phyloP scores from a whole-genome alignment of 116 monocot genomes.

The Phalaenopsis hybrid region DNA sequence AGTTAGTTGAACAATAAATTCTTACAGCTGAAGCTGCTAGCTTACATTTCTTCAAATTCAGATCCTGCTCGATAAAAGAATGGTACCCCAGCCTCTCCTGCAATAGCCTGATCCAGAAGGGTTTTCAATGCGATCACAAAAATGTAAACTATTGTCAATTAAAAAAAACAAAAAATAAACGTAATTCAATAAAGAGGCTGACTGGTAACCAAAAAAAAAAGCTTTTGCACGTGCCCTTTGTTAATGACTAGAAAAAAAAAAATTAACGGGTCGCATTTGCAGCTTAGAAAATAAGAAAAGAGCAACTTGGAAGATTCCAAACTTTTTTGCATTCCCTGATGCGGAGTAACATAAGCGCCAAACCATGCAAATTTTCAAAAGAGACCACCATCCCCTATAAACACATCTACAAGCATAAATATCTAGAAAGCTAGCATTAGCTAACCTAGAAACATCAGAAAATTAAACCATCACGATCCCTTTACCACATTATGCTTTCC shows the following conservation, averaged over 20 bases:
- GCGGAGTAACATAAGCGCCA: neutral
- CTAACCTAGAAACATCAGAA: neutral
- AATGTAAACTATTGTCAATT: neutral
- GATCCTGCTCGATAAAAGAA: slow-evolving; percentile 99
- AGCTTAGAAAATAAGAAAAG: neutral
- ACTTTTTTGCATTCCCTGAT: neutral
- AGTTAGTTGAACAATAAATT: too few relatives aligned
- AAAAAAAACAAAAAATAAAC: neutral
- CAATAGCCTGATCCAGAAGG: slow-evolving; percentile 72
- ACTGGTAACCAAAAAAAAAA: neutral
- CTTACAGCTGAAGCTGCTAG: neutral
- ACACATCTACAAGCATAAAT: neutral
- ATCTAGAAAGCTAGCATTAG: neutral
- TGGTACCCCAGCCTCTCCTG: slow-evolving; percentile 97
- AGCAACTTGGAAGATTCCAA: neutral
- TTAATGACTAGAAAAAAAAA: neutral
- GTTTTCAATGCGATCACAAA: neutral
- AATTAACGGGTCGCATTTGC: neutral
- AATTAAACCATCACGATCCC: too few relatives aligned
- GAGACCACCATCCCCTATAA: neutral
- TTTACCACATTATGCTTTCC: neutral
- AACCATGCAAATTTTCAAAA: neutral
- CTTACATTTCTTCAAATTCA: slow-evolving; percentile 99
- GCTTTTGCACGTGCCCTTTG: neutral
- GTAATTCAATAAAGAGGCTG: neutral